Evolutionary conservation across 2,329 filamentous ascomycete genomes (phyloP).

Genomic region (Pseudogymnoascus sp.): DNA sequence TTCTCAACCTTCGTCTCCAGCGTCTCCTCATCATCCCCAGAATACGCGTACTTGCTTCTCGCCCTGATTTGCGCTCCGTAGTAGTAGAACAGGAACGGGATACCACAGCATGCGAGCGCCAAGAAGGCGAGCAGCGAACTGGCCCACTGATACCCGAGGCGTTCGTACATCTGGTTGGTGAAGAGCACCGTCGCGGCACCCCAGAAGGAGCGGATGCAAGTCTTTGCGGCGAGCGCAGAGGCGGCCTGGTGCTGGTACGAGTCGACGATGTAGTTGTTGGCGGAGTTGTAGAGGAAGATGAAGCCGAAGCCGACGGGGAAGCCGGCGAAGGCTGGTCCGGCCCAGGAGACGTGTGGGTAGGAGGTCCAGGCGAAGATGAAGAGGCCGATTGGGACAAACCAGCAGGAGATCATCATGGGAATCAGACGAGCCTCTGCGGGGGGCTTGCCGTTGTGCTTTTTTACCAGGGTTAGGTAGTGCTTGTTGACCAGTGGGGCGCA

Average conservation of each 20-base stretch:
- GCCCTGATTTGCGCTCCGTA: constrained; percentile 65
- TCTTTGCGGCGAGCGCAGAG: constrained; percentile 75
- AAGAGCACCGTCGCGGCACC: constrained; percentile 72
- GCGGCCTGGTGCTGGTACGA: constrained; percentile 69
- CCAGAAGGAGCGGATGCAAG: constrained; percentile 72
- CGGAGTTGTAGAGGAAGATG: constrained; percentile 57
- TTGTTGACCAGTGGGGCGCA: constrained; percentile 71
- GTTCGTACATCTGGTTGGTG: constrained; percentile 72
- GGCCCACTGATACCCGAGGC: constrained; percentile 70
- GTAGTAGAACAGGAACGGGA: constrained; percentile 76
- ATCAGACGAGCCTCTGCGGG: constrained; percentile 73
- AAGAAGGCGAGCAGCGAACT: constrained; percentile 66
- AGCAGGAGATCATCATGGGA: constrained; percentile 74
- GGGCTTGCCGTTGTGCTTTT: constrained; percentile 61
- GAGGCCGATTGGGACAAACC: constrained; percentile 61
- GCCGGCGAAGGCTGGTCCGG: constrained; percentile 51
- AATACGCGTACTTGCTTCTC: constrained; percentile 66
- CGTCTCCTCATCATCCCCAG: constrained; percentile 44
- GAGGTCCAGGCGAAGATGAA: constrained; percentile 64
- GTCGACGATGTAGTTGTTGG: constrained; percentile 54
- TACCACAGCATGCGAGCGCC: constrained; percentile 68
- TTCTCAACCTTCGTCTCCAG: background rate
- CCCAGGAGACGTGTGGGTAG: constrained; percentile 48
- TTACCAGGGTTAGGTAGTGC: constrained; percentile 62
- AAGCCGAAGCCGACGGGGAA: constrained; percentile 56